These are phyloP conservation scores for Kuraishia floccosa DNA, from an alignment of 805 yeast species.

Conservation along the genomic window DNA sequence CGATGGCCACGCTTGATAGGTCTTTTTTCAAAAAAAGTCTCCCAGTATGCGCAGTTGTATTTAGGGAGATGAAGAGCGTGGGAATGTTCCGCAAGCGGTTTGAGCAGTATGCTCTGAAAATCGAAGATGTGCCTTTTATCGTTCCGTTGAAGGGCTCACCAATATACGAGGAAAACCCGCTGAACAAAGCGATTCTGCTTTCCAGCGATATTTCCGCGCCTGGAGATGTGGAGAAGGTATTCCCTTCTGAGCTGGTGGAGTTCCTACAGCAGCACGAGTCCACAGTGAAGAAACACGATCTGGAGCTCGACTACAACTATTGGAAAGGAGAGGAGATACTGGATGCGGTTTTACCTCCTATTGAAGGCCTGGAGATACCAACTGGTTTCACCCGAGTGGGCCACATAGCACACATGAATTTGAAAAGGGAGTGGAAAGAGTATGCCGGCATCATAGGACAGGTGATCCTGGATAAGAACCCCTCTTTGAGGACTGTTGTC, in stretches of 20 bases:
- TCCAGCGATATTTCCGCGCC: slow-evolving; percentile 34
- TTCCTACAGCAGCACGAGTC: slow-evolving; percentile 37
- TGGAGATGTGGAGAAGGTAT: slow-evolving; percentile 20
- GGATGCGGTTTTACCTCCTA: slow-evolving; percentile 64
- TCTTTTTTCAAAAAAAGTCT: slow-evolving; percentile 47
- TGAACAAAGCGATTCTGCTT: slow-evolving; percentile 46
- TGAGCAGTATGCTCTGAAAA: slow-evolving; percentile 48
- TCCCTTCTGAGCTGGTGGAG: slow-evolving; percentile 30
- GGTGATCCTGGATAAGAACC: slow-evolving; percentile 80
- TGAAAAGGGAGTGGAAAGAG: slow-evolving; percentile 76
- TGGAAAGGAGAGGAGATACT: slow-evolving; percentile 91
- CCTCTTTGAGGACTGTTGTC: slow-evolving; percentile 77
- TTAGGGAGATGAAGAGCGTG: slow-evolving; percentile 55
- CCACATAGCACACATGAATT: slow-evolving; percentile 87
- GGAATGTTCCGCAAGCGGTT: slow-evolving; percentile 50
- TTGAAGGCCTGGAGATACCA: slow-evolving; percentile 63
- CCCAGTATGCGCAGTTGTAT: slow-evolving; percentile 52
- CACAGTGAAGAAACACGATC: slow-evolving; percentile 36
- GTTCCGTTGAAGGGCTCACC: slow-evolving; percentile 23
- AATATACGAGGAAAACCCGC: slow-evolving; percentile 17
- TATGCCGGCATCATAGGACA: slow-evolving; percentile 77
- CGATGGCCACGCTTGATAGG: too few relatives aligned
- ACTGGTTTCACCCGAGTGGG: slow-evolving; percentile 91
- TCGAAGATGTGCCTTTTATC: slow-evolving; percentile 66
- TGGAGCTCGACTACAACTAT: slow-evolving; percentile 56